These are phyloP conservation scores for Myxozyma kluyveri DNA, from an alignment of 805 yeast species.

Conservation along the genomic window DNA sequence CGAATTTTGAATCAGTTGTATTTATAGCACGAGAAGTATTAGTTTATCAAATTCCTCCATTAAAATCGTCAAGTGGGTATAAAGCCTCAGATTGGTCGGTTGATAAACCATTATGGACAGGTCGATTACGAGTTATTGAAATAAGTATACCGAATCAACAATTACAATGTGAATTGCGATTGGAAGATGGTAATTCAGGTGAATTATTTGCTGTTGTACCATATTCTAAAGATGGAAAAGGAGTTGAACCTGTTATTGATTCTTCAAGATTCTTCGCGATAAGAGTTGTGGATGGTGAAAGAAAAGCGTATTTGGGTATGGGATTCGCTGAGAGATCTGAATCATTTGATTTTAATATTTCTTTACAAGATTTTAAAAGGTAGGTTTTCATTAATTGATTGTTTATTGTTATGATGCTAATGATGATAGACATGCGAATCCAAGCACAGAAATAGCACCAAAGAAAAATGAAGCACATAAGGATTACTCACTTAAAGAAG, in stretches of 20 bases:
- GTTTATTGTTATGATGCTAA: not conserved
- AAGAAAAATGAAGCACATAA: slow-evolving; percentile 2
- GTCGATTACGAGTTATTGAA: slow-evolving; percentile 38
- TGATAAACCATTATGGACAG: slow-evolving; percentile 41
- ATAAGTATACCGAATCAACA: slow-evolving; percentile 4
- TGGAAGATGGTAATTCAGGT: slow-evolving; percentile 35
- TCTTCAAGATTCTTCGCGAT: slow-evolving; percentile 42
- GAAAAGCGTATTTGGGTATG: slow-evolving; percentile 45
- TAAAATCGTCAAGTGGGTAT: slow-evolving; percentile 32
- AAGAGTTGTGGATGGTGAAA: slow-evolving; percentile 36
- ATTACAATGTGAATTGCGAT: slow-evolving; percentile 34
- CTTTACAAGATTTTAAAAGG: slow-evolving; percentile 39
- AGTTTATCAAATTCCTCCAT: slow-evolving; percentile 37
- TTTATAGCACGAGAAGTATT: slow-evolving; percentile 31
- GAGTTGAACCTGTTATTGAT: slow-evolving; percentile 38
- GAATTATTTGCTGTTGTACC: slow-evolving; percentile 42
- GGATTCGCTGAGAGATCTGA: slow-evolving; percentile 40
- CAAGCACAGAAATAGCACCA: not conserved
- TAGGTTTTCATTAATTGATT: slow-evolving; percentile 12
- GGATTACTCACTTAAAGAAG: slow-evolving; percentile 34
- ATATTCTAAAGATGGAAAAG: slow-evolving; percentile 37
- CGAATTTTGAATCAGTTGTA: slow-evolving; percentile 20
- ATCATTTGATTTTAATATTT: slow-evolving; percentile 42
- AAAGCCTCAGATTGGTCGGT: slow-evolving; percentile 39
- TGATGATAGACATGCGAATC: slow-evolving; percentile 8